Evolutionary conservation across 2,329 filamentous ascomycete species (phyloP).

Genomic region (Monilinia polystroma): DNA sequence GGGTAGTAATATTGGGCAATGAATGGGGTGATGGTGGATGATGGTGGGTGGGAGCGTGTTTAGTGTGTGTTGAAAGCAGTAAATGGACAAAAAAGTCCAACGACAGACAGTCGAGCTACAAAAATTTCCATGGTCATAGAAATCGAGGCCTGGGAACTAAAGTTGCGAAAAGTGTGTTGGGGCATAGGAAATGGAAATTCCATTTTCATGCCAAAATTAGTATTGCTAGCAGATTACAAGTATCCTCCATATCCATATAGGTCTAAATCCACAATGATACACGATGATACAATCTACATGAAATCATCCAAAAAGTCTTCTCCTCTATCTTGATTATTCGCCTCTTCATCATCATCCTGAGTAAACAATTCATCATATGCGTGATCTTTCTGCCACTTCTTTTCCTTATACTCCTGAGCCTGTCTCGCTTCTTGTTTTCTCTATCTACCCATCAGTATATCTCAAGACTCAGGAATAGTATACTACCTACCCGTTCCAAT

Average conservation of each 20-base stretch:
- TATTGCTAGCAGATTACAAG: no score
- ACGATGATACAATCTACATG: conserved; percentile 58
- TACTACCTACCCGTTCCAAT: conserved; percentile 57
- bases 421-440: conserved; percentile 73
- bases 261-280: not conserved
- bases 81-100: not conserved
- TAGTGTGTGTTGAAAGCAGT: not conserved
- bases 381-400: conserved; percentile 96
- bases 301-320: conserved; percentile 87
- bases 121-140: not conserved
- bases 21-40: not conserved
- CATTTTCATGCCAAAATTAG: not conserved
- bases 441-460: conserved; percentile 43
- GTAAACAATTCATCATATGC: conserved; percentile 91
- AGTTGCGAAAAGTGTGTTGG: not conserved
- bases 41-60: not conserved
- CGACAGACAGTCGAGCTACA: not conserved
- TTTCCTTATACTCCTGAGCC: conserved; percentile 77
- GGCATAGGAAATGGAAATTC: not conserved
- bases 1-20: conserved; percentile 52
- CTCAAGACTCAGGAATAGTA: not conserved
- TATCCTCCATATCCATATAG: no score
- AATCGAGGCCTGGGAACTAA: not conserved
- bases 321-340: conserved; percentile 82
- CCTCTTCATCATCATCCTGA: conserved; percentile 67